Evolutionary conservation across 352 stramenopile genomes (phyloP), one percentile per base, ranked within the genome.

Genomic region (Hyaloperonospora brassicae): DNA sequence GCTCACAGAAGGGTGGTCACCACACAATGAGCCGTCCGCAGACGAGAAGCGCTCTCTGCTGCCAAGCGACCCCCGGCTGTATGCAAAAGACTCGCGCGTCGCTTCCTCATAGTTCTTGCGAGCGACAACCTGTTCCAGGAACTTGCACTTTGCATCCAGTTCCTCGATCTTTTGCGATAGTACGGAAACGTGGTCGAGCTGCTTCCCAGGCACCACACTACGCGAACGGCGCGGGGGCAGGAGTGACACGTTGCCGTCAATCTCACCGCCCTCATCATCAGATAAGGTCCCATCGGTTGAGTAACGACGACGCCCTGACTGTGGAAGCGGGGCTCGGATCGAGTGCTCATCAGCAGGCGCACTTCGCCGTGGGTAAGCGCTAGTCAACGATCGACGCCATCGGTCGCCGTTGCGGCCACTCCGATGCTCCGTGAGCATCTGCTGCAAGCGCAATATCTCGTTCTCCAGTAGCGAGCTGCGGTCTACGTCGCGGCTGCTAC

Each of bases 141-240:
- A 84, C 31, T 84, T 83, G 62, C 81, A 92, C 55, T 92, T 92
- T 0, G 72, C 71, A 41, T 92, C 79, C 50, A 92, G 55, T 41
- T 89, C 79, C 61, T 92, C 79, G 30, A 92, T 88, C 41, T 79
- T 77, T 9, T 69, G 68, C 1, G 71, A 80, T 11, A 90, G 55
- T 52, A 73, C 69, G 9, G 75, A 78, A 14, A 90, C 77, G 30
- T 86, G 66, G 25, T 88, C 79, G 22, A 73, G 38, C 43, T 83
- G 71, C 3, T 71, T 67, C 1, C 62, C 62, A 21, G 73, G 66
- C 39, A 76, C 62, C 12, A 84, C 77, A 47, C 73, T 88, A 30
- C 72, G 75, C 0, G 76, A 55, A 36, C 79, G 79, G n/a, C 75
- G 79, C 0, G 72, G 75, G 11, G 64, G 73, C 23, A 79, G 41